Evolutionary conservation across 176 grass and related monocot species (phyloP).

Genomic region (Chloris gayana): DNA sequence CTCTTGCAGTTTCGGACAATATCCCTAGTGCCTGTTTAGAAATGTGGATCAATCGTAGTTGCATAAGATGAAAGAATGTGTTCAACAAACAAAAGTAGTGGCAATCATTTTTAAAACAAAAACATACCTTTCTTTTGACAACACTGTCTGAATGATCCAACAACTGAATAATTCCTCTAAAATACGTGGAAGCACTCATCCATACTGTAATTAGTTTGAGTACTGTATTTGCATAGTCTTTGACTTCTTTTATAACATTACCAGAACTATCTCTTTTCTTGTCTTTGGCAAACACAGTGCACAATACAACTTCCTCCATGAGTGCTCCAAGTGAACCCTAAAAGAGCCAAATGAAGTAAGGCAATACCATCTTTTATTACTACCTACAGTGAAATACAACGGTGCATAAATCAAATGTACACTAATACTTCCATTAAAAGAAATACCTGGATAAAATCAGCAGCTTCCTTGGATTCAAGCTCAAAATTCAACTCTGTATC

Average conservation of each 20-base stretch:
- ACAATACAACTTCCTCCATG: slow-evolving; percentile 83
- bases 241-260: slow-evolving; percentile 56
- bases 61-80: slow-evolving; percentile 11
- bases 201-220: slow-evolving; percentile 66
- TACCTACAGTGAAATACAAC: slow-evolving; percentile 1
- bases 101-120: slow-evolving; percentile 7
- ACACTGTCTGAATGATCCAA: slow-evolving; percentile 64
- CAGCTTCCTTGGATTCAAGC: slow-evolving; percentile 60
- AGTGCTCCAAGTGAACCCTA: slow-evolving; percentile 75
- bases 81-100: slow-evolving; percentile 29
- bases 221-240: slow-evolving; percentile 51
- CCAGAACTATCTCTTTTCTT: slow-evolving; percentile 47
- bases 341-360: slow-evolving; percentile 35
- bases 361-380: background rate
- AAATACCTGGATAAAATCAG: slow-evolving; percentile 74
- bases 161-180: slow-evolving; percentile 67
- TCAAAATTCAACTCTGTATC: slow-evolving; percentile 85
- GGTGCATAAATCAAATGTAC: slow-evolving; percentile 2
- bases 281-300: slow-evolving; percentile 49
- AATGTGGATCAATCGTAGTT: slow-evolving; percentile 28
- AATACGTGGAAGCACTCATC: slow-evolving; percentile 86
- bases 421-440: background rate
- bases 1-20: slow-evolving; percentile 73
- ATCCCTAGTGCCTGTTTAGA: slow-evolving; percentile 69
- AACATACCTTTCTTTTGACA: slow-evolving; percentile 85